phyloP scores from a whole-genome alignment of 2,329 filamentous ascomycete species.

The Phialophora tarda region DNA sequence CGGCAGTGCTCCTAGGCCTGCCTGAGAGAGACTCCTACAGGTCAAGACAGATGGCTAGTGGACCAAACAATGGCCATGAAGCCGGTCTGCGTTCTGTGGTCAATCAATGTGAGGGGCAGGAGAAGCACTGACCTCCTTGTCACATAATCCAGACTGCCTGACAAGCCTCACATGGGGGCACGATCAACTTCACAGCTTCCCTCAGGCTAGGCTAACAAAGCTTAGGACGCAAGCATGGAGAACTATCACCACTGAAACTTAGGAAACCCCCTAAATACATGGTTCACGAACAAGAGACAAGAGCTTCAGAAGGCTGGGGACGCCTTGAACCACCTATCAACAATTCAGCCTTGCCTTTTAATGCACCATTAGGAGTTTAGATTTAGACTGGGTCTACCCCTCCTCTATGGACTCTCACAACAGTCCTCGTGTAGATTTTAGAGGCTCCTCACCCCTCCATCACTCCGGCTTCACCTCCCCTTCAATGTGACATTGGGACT shows the following conservation, averaged over 20 bases:
- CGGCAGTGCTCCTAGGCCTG: neutral
- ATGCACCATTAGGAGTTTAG: neutral
- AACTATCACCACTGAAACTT: neutral
- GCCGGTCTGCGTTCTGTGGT: no score
- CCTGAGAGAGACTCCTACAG: neutral
- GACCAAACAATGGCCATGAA: neutral
- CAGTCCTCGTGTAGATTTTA: neutral
- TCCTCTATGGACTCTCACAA: neutral
- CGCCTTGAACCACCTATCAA: neutral
- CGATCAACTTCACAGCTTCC: neutral
- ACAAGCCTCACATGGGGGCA: constrained; percentile 2
- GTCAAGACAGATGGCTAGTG: neutral
- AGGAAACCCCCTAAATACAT: neutral
- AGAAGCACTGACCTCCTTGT: neutral
- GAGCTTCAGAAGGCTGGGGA: neutral
- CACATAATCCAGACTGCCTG: neutral
- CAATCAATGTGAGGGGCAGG: constrained; percentile 6
- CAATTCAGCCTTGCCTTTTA: neutral
- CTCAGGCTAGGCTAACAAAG: neutral
- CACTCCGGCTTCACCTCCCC: constrained; percentile 2
- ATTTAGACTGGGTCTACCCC: constrained; percentile 3
- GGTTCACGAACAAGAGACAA: neutral
- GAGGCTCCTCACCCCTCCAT: neutral
- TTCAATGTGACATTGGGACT: neutral
- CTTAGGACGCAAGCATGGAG: neutral